These are phyloP conservation scores for Nepenthes mirabilis DNA, from an alignment of 148 eudicot genomes.

Conservation along the genomic window DNA sequence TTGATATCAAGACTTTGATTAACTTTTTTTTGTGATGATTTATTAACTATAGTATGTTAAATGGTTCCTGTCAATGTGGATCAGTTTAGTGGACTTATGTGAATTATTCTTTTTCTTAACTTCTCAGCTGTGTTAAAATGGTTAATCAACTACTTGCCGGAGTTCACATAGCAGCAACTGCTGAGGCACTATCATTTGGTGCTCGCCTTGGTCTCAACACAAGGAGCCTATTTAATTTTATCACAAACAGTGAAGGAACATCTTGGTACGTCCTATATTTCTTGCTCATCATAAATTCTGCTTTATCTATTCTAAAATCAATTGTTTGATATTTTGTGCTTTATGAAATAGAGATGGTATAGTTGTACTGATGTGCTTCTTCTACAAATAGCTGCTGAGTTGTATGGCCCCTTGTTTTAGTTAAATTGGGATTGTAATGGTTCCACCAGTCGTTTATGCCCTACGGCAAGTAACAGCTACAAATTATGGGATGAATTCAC, in stretches of 20 bases:
- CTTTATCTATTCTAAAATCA: not conserved
- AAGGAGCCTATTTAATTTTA: constrained; percentile 52
- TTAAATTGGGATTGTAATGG: not conserved
- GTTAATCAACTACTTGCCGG: constrained; percentile 99
- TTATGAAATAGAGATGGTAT: too few relatives aligned
- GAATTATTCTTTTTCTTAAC: not conserved
- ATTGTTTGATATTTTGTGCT: too few relatives aligned
- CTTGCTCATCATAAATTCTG: not conserved
- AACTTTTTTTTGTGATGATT: too few relatives aligned
- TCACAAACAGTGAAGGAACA: constrained; percentile 62
- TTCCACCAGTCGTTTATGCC: too few relatives aligned
- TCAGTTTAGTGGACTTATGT: not conserved
- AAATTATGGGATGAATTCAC: too few relatives aligned
- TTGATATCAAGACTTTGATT: too few relatives aligned
- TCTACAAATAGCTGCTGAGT: too few relatives aligned
- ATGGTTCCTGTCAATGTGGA: too few relatives aligned
- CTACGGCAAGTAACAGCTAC: too few relatives aligned
- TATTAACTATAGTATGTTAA: too few relatives aligned
- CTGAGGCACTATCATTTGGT: constrained; percentile 97
- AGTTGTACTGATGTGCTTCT: too few relatives aligned
- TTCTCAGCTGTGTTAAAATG: constrained; percentile 89
- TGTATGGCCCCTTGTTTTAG: not conserved
- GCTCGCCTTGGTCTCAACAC: constrained; percentile 84
- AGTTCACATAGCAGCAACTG: constrained; percentile 98
- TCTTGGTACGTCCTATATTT: constrained; percentile 57